These are phyloP conservation scores for Phytophthora melonis DNA, from an alignment of 352 stramenopile species.

Conservation along the genomic window DNA sequence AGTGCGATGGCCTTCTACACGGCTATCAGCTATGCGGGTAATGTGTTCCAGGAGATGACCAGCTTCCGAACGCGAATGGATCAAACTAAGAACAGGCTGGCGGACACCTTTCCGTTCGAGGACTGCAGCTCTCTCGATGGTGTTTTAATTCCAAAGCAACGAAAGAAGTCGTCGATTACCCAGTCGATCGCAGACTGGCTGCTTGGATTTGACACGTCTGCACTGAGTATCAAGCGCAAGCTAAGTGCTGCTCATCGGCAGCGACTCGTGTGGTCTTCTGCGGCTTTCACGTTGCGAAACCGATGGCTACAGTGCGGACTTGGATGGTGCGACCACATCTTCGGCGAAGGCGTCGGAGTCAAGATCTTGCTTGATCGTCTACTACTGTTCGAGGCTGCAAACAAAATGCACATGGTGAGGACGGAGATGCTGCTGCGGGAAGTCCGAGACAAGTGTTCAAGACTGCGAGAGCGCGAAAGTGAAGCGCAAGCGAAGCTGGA, in stretches of 20 bases:
- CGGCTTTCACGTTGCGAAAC: constrained; percentile 65
- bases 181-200: constrained; percentile 70
- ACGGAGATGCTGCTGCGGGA: constrained; percentile 66
- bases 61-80: constrained; percentile 68
- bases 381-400: constrained; percentile 66
- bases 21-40: constrained; percentile 62
- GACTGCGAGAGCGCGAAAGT: constrained; percentile 54
- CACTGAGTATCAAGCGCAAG: constrained; percentile 53
- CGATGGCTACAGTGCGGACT: constrained; percentile 73
- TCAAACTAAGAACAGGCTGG: constrained; percentile 38
- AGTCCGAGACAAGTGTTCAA: constrained; percentile 70
- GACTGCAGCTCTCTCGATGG: constrained; percentile 48
- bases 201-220: constrained; percentile 60
- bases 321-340: constrained; percentile 67
- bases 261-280: constrained; percentile 62
- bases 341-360: constrained; percentile 65
- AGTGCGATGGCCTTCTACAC: constrained; percentile 76
- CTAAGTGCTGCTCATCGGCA: constrained; percentile 62
- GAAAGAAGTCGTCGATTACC: constrained; percentile 50
- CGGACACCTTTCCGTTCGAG: constrained; percentile 60
- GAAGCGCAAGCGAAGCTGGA: constrained; percentile 53
- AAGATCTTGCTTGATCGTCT: constrained; percentile 67
- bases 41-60: constrained; percentile 66
- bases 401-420: constrained; percentile 85
- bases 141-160: constrained; percentile 57